Conservation (phyloP, 176 grass and related monocot species). For the Oryza nivara region DNA sequence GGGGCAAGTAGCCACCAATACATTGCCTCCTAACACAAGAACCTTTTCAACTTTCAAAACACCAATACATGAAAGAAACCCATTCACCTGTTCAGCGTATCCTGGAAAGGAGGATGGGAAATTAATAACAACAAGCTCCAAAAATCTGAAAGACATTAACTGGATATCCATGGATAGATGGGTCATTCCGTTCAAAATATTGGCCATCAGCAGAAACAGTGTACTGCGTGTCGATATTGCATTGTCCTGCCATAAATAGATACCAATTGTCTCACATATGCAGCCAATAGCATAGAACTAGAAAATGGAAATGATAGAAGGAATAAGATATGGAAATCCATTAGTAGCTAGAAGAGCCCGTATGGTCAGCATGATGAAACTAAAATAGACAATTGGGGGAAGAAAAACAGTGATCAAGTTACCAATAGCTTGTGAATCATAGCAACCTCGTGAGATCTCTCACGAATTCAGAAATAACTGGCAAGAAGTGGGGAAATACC, state of each 20-base stretch:
- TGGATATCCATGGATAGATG: slow-evolving; percentile 81
- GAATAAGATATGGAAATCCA: not conserved
- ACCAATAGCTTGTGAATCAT: not conserved
- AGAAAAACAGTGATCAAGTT: slow-evolving; percentile 8
- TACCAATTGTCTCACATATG: not conserved
- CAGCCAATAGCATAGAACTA: slow-evolving; percentile 10
- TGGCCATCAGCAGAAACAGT: slow-evolving; percentile 75
- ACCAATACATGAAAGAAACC: slow-evolving; percentile 29
- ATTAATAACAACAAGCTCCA: slow-evolving; percentile 80
- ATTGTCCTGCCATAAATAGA: slow-evolving; percentile 69
- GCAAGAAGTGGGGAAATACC: slow-evolving; percentile 42
- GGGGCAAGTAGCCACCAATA: slow-evolving; percentile 2
- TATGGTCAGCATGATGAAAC: not conserved
- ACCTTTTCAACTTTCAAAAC: not conserved
- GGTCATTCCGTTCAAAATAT: slow-evolving; percentile 91
- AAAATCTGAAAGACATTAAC: slow-evolving; percentile 84
- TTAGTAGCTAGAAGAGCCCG: not conserved
- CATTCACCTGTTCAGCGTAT: slow-evolving; percentile 76
- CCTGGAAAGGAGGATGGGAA: slow-evolving; percentile 77
- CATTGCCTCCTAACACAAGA: slow-evolving; percentile 3
- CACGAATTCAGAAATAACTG: not conserved
- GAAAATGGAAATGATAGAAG: slow-evolving; percentile 2
- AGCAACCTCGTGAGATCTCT: not conserved
- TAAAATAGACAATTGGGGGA: not conserved
- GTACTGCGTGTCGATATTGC: slow-evolving; percentile 52